A percentile compares a stretch with the other conserved stretches of the same genome.
Evolutionary conservation across 2,329 filamentous ascomycete genomes (phyloP).

Genomic region (Penicillium sp.): DNA sequence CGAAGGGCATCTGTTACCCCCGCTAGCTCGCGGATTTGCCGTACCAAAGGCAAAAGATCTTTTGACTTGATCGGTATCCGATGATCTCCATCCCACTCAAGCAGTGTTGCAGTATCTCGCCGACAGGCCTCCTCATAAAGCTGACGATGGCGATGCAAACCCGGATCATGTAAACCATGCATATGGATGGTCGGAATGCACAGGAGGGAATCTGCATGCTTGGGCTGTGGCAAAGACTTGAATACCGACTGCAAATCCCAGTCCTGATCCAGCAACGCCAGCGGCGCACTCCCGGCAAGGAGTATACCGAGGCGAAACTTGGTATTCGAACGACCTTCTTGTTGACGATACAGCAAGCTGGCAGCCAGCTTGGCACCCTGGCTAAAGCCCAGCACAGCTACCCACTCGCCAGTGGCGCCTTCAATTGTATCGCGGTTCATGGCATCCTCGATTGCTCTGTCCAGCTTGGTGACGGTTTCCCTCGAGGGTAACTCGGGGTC

Average conservation of each 20-base stretch:
- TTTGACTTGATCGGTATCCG: neutral
- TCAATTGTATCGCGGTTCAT: neutral
- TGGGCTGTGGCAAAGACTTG: too few relatives aligned
- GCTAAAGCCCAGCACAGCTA: neutral
- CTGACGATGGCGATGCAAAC: neutral
- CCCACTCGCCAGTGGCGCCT: neutral
- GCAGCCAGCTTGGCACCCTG: neutral
- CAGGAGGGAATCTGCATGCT: neutral
- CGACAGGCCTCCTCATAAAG: neutral
- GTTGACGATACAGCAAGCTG: neutral
- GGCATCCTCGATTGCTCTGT: neutral
- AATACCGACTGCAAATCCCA: neutral
- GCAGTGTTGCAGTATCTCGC: neutral
- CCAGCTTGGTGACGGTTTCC: neutral
- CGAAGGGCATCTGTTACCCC: too few relatives aligned
- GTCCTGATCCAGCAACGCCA: neutral
- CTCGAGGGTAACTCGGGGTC: neutral
- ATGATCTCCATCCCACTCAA: neutral
- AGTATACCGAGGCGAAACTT: neutral
- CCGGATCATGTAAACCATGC: neutral
- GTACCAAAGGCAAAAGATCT: neutral
- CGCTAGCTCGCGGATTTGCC: neutral
- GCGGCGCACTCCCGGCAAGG: neutral
- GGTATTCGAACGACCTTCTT: neutral
- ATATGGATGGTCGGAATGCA: neutral